Percentiles rank a stretch among this genome's conserved stretches.
These are phyloP conservation scores for Phytophthora pisi DNA, from an alignment of 352 stramenopile genomes.

Conservation along the genomic window DNA sequence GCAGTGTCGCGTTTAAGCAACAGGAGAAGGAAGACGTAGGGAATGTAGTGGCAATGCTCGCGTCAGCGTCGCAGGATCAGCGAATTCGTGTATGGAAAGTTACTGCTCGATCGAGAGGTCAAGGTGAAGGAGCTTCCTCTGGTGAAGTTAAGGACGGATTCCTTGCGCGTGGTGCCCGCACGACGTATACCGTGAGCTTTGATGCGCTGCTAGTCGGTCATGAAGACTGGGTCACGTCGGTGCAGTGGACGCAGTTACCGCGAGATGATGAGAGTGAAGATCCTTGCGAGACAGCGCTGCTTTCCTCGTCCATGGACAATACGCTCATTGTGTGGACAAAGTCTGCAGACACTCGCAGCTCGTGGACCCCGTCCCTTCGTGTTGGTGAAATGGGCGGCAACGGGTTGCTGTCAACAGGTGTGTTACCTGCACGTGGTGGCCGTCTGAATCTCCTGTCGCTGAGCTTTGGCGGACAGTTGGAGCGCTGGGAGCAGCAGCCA, in stretches of 20 bases:
- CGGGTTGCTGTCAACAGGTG: slow-evolving; percentile 49
- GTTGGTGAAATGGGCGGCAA: slow-evolving; percentile 67
- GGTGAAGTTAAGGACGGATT: slow-evolving; percentile 40
- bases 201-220: slow-evolving; percentile 73
- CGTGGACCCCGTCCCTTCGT: slow-evolving; percentile 57
- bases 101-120: slow-evolving; percentile 9
- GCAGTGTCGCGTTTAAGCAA: slow-evolving; percentile 59
- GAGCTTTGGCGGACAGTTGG: slow-evolving; percentile 65
- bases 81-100: slow-evolving; percentile 77
- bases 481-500: slow-evolving; percentile 68
- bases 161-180: slow-evolving; percentile 26
- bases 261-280: not conserved
- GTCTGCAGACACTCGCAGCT: slow-evolving; percentile 18
- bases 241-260: slow-evolving; percentile 54
- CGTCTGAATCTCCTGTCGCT: slow-evolving; percentile 66
- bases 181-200: slow-evolving; percentile 59
- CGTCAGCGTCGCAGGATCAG: slow-evolving; percentile 75
- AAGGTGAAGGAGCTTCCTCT: not conserved
- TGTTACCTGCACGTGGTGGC: slow-evolving; percentile 34
- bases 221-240: slow-evolving; percentile 83
- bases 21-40: not conserved
- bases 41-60: slow-evolving; percentile 37
- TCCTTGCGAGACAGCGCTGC: slow-evolving; percentile 26
- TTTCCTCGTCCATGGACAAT: slow-evolving; percentile 85
- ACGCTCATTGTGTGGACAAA: slow-evolving; percentile 69